These are phyloP conservation scores for Candida berthetii DNA, from an alignment of 805 yeast species.

Conservation along the genomic window DNA sequence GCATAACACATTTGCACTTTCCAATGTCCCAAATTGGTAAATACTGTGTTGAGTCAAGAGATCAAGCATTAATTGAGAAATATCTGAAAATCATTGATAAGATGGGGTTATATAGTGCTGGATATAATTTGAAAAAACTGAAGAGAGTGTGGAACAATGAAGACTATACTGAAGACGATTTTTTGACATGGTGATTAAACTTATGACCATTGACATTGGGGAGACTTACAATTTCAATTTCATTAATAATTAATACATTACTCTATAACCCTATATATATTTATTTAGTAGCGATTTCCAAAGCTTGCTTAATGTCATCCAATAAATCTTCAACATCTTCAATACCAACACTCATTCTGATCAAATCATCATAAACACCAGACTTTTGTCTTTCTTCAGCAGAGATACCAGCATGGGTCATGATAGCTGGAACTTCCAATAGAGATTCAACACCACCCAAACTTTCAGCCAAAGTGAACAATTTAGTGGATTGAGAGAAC, in stretches of 20 bases:
- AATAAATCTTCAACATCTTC: slow-evolving; percentile 78
- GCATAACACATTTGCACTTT: not conserved
- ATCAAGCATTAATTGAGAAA: not conserved
- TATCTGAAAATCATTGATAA: not conserved
- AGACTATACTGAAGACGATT: not conserved
- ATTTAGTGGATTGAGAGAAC: slow-evolving; percentile 67
- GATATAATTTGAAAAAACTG: not conserved
- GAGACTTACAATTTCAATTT: no score
- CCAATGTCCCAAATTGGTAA: not conserved
- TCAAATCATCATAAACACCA: slow-evolving; percentile 77
- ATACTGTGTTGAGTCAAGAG: not conserved
- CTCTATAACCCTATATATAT: no score
- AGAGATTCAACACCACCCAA: slow-evolving; percentile 86
- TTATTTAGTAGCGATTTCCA: slow-evolving; percentile 21
- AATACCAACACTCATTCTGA: slow-evolving; percentile 82
- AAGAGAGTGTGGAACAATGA: not conserved
- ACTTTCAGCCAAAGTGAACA: slow-evolving; percentile 85
- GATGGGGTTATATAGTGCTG: not conserved
- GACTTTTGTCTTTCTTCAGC: slow-evolving; percentile 67
- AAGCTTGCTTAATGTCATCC: slow-evolving; percentile 65
- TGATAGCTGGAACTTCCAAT: slow-evolving; percentile 82
- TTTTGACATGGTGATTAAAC: not conserved
- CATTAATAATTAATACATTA: no score
- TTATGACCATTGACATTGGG: no score
- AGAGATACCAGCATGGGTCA: slow-evolving; percentile 93